phyloP scores from a whole-genome alignment of 129 eudicot genomes.

The Artemisia argyi region DNA sequence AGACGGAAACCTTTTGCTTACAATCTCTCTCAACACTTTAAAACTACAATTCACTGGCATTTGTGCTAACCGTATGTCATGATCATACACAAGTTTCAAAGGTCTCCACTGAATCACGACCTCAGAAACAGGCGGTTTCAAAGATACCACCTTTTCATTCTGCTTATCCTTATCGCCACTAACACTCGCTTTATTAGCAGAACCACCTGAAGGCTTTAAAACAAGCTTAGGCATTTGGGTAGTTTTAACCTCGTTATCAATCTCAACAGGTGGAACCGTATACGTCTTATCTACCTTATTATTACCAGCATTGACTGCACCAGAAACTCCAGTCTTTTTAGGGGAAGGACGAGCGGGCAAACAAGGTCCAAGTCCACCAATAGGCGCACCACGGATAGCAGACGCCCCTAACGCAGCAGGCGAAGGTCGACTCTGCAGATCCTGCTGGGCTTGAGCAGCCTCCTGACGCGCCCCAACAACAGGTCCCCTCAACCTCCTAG shows the following conservation, averaged over 20 bases:
- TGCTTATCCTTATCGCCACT: conserved; percentile 40
- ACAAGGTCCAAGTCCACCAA: conserved; percentile 90
- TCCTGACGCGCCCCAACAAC: conserved; percentile 67
- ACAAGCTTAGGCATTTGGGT: conserved; percentile 69
- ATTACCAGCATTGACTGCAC: conserved; percentile 28
- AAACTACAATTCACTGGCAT: conserved; percentile 89
- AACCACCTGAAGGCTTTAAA: conserved; percentile 62
- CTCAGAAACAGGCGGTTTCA: conserved; percentile 31
- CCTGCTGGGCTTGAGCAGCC: conserved; percentile 53
- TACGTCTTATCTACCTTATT: conserved; percentile 62
- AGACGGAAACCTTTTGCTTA: conserved; percentile 72
- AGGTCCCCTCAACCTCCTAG: conserved; percentile 55
- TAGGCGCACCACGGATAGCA: conserved; percentile 90
- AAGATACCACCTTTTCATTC: conserved; percentile 36
- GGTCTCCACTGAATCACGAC: conserved; percentile 53
- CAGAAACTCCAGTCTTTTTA: conserved; percentile 57
- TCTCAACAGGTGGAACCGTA: conserved; percentile 49
- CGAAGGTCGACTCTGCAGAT: conserved; percentile 92
- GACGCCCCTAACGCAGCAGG: conserved; percentile 99
- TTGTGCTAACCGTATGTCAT: conserved; percentile 87
- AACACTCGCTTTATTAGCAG: conserved; percentile 44
- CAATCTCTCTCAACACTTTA: conserved; percentile 71
- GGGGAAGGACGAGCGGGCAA: conserved; percentile 75
- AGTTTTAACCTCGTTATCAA: conserved; percentile 50
- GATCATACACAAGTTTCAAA: conserved; percentile 89